Percentiles rank a stretch among this genome's conserved stretches.
Conservation (phyloP, 2,329 filamentous ascomycete species). For the Chaetoscypha palmicola region DNA sequence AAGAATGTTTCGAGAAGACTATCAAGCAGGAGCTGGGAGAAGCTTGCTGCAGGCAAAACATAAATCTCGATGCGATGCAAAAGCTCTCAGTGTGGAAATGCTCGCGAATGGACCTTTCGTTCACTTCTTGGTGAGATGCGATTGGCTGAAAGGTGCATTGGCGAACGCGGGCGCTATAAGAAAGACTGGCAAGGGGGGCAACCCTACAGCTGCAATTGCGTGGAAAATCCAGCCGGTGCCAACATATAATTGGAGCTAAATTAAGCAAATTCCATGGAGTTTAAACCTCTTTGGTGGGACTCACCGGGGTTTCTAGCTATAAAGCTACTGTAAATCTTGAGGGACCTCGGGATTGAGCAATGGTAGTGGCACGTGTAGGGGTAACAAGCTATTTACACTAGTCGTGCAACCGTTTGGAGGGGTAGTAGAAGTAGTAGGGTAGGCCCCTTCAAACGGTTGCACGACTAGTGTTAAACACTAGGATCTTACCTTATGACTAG, state of each 20-base stretch:
- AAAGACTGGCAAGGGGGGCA: background rate
- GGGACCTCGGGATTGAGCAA: too few species aligned
- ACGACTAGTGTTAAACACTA: too few species aligned
- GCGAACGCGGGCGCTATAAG: background rate
- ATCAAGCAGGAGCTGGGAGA: background rate
- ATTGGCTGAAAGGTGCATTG: constrained; percentile 14
- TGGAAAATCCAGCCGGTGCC: background rate
- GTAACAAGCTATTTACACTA: too few species aligned
- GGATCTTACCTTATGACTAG: too few species aligned
- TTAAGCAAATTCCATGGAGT: too few species aligned
- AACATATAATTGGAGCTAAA: background rate
- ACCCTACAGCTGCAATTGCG: background rate
- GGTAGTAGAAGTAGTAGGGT: too few species aligned
- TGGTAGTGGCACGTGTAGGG: too few species aligned
- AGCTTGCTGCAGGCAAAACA: constrained; percentile 5
- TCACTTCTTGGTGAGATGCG: constrained; percentile 14
- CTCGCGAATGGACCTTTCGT: constrained; percentile 14
- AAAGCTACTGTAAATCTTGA: too few species aligned
- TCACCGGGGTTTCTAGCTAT: too few species aligned
- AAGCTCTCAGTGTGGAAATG: constrained; percentile 15
- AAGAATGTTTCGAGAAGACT: constrained; percentile 1
- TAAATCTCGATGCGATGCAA: constrained; percentile 5
- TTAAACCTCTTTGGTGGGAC: too few species aligned
- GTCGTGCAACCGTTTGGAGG: too few species aligned
- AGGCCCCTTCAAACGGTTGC: too few species aligned